phyloP scores from a whole-genome alignment of 1,284 basidiomycete species.

The Ustilago tritici region DNA sequence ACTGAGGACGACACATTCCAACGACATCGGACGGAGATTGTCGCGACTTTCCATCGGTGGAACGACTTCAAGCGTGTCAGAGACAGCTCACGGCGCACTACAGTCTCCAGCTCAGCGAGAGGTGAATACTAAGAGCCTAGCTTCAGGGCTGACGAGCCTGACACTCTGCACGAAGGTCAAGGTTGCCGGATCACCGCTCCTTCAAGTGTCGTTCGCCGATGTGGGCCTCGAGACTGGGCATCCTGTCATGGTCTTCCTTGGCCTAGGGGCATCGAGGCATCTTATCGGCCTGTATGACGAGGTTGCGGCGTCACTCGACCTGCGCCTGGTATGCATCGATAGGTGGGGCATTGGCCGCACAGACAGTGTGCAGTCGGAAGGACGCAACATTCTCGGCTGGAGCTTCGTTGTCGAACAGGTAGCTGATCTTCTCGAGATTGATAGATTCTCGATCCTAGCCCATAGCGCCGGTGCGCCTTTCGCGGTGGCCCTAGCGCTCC shows the following conservation, averaged over 20 bases:
- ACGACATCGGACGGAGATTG: conserved; percentile 4
- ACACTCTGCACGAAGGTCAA: conserved; percentile 84
- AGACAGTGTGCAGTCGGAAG: conserved; percentile 77
- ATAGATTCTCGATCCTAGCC: conserved; percentile 88
- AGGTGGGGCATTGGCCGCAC: conserved; percentile 94
- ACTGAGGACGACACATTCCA: conserved; percentile 6
- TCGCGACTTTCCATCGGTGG: conserved; percentile 7
- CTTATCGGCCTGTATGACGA: conserved; percentile 95
- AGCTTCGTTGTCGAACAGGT: conserved; percentile 88
- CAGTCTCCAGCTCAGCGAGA: neutral
- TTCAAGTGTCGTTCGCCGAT: conserved; percentile 92
- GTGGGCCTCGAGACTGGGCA: conserved; percentile 84
- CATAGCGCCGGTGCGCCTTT: conserved; percentile 98
- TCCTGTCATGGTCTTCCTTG: conserved; percentile 90
- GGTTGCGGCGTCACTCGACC: conserved; percentile 85
- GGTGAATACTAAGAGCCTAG: neutral
- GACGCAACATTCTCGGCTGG: conserved; percentile 87
- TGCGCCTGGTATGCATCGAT: conserved; percentile 93
- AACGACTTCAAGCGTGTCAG: neutral
- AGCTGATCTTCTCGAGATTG: conserved; percentile 81
- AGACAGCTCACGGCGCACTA: neutral
- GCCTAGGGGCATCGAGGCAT: conserved; percentile 91
- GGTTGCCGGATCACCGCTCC: conserved; percentile 79
- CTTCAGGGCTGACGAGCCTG: conserved; percentile 81
- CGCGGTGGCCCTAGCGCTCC: conserved; percentile 86